Base-by-base conservation (phyloP, 208 protist species). In the Trichomonas tenax region DNA sequence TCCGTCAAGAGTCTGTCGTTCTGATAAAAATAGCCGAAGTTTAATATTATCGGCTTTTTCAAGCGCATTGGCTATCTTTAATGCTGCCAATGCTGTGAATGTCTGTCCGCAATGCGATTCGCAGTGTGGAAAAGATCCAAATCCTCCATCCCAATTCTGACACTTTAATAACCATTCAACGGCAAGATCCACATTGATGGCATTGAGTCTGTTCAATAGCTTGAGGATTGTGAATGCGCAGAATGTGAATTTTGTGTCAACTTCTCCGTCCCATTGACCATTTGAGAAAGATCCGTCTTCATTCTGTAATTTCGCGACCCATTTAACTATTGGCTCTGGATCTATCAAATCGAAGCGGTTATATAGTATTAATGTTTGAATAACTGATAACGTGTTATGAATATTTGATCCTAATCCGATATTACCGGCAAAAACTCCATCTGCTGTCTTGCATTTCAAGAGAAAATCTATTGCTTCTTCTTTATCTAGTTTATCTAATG, bases 111-210 rank as follows among this genome's bases (percentile, higher is more conserved):
- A 97, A 86, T 98, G 97, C 36, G 96, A 97, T 96, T 98, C 97
- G 48, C 96, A 96, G 8, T 84, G 93, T 26, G 97, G 97, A 44
- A 95, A 44, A 48, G 58, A 95, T 46, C 97, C 97, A 89, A 97
- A 97, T 0, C 99, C 99, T 31, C 98, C 99, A 97, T 99, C 99
- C 98, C 99, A 99, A 98, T 99, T 99, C 84, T 98, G 97, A 96
- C 99, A 99, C 34, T 44, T 89, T 44, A 99, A 88, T 17, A 99
- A 97, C 98, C 98, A 99, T 26, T 97, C 86, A 26, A 98, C 44
- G 0, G 44, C 45, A 38, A 10, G 6, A 40, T 48, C 15, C 2
- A 58, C 96, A 96, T 99, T 97, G 31, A 99, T 97, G 9, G 0
- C 36, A 63, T 98, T 95, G 11, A 98, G 88, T 81, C 82, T 51